These are phyloP conservation scores for Bullera alba DNA, from an alignment of 768 basidiomycete species.

Conservation along the genomic window DNA sequence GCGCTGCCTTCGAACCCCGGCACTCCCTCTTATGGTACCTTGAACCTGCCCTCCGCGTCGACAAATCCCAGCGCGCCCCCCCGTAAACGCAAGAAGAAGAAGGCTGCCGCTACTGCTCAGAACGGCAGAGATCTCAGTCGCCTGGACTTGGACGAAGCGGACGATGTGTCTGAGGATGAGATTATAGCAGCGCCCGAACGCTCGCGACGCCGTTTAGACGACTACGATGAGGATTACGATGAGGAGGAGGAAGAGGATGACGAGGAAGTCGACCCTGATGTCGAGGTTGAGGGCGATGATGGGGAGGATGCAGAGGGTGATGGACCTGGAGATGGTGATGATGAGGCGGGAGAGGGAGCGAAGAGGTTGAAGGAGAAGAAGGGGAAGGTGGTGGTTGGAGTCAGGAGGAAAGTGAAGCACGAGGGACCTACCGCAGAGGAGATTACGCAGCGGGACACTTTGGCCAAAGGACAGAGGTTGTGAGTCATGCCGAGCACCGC, in stretches of 20 bases:
- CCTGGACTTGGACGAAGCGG: slow-evolving; percentile 21
- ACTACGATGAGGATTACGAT: slow-evolving; percentile 14
- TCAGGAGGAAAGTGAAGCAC: background rate
- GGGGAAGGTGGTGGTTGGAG: slow-evolving; percentile 3
- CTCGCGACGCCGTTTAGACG: slow-evolving; percentile 3
- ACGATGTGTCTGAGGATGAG: slow-evolving; percentile 28
- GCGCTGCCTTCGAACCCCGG: too few relatives aligned
- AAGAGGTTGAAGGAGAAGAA: slow-evolving; percentile 3
- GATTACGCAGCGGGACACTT: slow-evolving; percentile 22
- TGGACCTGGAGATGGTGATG: slow-evolving; percentile 9
- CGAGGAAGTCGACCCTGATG: slow-evolving; percentile 10
- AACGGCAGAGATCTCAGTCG: background rate
- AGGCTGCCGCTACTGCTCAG: too few relatives aligned
- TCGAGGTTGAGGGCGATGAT: slow-evolving; percentile 16
- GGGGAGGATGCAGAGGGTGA: slow-evolving; percentile 13
- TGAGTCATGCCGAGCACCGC: slow-evolving; percentile 2
- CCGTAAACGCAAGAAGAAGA: background rate
- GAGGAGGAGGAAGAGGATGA: slow-evolving; percentile 9
- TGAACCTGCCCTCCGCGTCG: too few relatives aligned
- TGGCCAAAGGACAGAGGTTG: slow-evolving; percentile 14
- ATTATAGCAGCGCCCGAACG: slow-evolving; percentile 13
- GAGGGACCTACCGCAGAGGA: slow-evolving; percentile 5
- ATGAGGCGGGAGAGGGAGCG: background rate
- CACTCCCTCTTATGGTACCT: too few relatives aligned
- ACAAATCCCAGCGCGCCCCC: too few relatives aligned